A percentile compares a stretch with the other conserved stretches of the same genome.
phyloP scores from a whole-genome alignment of 2,329 filamentous ascomycete genomes.

The Phialophora chinensis region DNA sequence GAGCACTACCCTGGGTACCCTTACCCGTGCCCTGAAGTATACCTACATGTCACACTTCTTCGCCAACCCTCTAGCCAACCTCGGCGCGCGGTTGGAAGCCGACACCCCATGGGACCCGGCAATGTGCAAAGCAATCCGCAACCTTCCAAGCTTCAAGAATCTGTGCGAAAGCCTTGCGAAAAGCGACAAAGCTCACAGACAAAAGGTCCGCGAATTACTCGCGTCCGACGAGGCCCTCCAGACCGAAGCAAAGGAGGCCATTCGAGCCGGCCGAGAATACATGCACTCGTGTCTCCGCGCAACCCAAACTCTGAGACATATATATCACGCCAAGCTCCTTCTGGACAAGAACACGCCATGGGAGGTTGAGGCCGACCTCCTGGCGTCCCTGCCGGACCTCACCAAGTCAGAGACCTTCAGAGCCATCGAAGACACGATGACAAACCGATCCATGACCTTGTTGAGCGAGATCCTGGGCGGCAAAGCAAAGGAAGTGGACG shows the following conservation, averaged over 20 bases:
- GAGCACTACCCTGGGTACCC: slow-evolving; percentile 63
- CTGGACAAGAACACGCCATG: slow-evolving; percentile 8
- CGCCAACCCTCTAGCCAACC: slow-evolving; percentile 62
- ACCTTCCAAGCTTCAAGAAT: slow-evolving; percentile 61
- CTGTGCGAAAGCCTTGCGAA: slow-evolving; percentile 48
- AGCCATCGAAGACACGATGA: slow-evolving; percentile 12
- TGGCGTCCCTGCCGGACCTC: slow-evolving; percentile 23
- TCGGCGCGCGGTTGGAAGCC: slow-evolving; percentile 41
- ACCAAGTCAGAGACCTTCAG: slow-evolving; percentile 21
- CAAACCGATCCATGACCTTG: background rate
- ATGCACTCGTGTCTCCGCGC: slow-evolving; percentile 22
- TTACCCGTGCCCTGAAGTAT: slow-evolving; percentile 63
- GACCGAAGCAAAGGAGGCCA: slow-evolving; percentile 46
- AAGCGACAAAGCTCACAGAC: slow-evolving; percentile 43
- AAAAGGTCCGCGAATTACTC: slow-evolving; percentile 54
- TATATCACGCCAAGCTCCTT: slow-evolving; percentile 19
- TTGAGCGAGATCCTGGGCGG: slow-evolving; percentile 3
- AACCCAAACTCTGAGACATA: slow-evolving; percentile 15
- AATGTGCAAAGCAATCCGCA: slow-evolving; percentile 62
- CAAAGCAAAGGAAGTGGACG: background rate
- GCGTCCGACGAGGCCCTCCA: slow-evolving; percentile 58
- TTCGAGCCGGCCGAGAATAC: slow-evolving; percentile 48
- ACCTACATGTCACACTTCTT: slow-evolving; percentile 69
- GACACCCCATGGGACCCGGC: slow-evolving; percentile 43
- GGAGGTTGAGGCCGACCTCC: slow-evolving; percentile 21